Evolutionary conservation across 1,284 basidiomycete species (phyloP).

Genomic region (Neonothopanus nambi): DNA sequence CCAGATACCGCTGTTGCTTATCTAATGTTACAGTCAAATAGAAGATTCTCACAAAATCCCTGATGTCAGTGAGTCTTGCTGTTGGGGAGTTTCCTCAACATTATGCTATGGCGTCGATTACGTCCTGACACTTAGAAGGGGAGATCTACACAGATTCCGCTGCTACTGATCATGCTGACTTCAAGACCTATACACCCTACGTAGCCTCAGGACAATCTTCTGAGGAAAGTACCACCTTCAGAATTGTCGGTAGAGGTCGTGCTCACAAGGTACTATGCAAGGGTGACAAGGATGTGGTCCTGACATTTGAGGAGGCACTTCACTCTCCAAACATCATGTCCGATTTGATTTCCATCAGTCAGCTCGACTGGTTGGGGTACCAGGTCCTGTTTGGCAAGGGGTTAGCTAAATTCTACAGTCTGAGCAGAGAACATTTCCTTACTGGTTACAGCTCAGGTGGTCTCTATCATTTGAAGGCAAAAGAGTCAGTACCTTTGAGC

Average conservation of each 20-base stretch:
- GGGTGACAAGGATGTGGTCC: background rate
- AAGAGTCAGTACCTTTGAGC: background rate
- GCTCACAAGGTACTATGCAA: background rate
- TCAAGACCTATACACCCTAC: background rate
- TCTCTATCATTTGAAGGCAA: background rate
- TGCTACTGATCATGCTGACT: slow-evolving; percentile 4
- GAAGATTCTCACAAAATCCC: too few species aligned
- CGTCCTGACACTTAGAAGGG: too few species aligned
- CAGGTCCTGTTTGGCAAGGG: background rate
- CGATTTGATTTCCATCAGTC: background rate
- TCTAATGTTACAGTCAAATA: too few species aligned
- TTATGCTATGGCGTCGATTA: background rate
- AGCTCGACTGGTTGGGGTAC: background rate
- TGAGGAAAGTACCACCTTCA: background rate
- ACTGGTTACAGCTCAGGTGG: background rate
- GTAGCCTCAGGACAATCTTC: background rate
- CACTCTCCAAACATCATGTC: background rate
- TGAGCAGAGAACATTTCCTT: background rate
- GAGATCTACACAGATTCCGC: background rate
- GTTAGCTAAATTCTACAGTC: background rate
- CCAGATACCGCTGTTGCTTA: too few species aligned
- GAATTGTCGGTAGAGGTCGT: background rate
- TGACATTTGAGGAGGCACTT: background rate
- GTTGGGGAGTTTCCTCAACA: background rate
- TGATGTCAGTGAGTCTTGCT: background rate